Base-by-base conservation (phyloP, 2,329 filamentous ascomycete genomes). In the Chrysosporium queenslandicum region DNA sequence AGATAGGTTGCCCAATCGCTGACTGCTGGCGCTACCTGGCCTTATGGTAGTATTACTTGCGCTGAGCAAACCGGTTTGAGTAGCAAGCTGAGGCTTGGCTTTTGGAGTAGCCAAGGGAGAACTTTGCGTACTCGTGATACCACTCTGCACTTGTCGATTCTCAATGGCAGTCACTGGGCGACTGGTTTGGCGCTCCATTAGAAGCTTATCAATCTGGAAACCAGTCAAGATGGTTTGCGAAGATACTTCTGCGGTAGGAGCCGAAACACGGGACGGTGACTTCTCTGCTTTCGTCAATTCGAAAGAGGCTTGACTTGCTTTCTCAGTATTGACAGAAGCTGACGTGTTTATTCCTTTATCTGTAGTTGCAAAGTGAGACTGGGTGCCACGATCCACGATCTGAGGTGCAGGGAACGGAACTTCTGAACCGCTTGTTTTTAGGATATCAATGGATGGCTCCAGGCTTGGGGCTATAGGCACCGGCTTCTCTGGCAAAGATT, bases 201-300 rank as follows among this genome's bases (percentile, higher is more conserved):
- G 70, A 62, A 95, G 76, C 52, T 81, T 78, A 59, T 95, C 89
- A 57, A 95, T 87, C 52, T 85, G 82, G 46, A 85, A 80, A 0
- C 86, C 80, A n/a, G 88, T 94, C 27, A 96, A 74, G 36, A 84
- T 77, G 21, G 90, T 96, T 69, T 96, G 91, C 12, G 86, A 85
- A 50, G 83, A 80, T 58, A 85, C 83, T 61, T 94, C 87, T 18
- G 75, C 71, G 55, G 77, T 84, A 51, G 71, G 66, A 37, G 71
- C 56, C 20, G 64, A 66, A 60, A 55, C 39, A n/a, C 41, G 30
- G 45, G 54, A 37, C 12, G 29, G 3, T 14, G 14, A 25, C 18
- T 4, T 1, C 42, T 40, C 32, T 18, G 20, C 1, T 12, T n/a
- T 16, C 7, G 40, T 18, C 11, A 12, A 1, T 20, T 37, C 27